Evolutionary conservation across 2,329 filamentous ascomycete genomes (phyloP).

Genomic region (Aspergillus pseudoviridinutans): DNA sequence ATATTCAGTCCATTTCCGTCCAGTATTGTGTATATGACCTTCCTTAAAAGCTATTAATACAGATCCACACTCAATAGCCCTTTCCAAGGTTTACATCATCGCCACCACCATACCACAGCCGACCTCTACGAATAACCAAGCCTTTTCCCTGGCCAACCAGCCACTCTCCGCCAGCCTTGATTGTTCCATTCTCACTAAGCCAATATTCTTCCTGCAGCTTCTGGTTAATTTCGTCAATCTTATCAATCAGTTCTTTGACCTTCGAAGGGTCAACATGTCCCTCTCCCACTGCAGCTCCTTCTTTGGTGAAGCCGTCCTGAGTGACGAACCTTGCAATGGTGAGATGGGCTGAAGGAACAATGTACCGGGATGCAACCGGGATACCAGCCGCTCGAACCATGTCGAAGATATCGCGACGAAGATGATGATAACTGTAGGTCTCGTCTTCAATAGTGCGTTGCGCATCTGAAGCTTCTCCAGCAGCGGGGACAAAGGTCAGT

Average conservation of each 20-base stretch:
- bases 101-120: conserved; percentile 86
- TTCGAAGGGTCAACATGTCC: conserved; percentile 45
- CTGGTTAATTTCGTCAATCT: conserved; percentile 69
- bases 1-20: too few relatives aligned
- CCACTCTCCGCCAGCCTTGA: conserved; percentile 64
- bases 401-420: conserved; percentile 71
- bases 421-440: conserved; percentile 79
- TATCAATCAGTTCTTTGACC: conserved; percentile 61
- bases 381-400: conserved; percentile 59
- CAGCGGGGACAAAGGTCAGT: conserved; percentile 77
- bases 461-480: conserved; percentile 51
- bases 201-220: conserved; percentile 70
- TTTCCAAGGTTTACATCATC: conserved; percentile 51
- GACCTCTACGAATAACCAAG: conserved; percentile 67
- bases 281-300: conserved; percentile 31
- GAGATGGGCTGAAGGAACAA: conserved; percentile 85
- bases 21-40: too few relatives aligned
- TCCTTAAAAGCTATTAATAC: too few relatives aligned
- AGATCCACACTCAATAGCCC: background rate
- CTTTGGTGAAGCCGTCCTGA: conserved; percentile 52
- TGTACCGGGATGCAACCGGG: conserved; percentile 70
- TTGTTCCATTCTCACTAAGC: conserved; percentile 47
- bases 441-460: conserved; percentile 50
- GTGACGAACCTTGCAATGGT: conserved; percentile 77
- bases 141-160: conserved; percentile 77